These are phyloP conservation scores for Gnetum montanum DNA, from an alignment of 75 land plant species.

Conservation along the genomic window DNA sequence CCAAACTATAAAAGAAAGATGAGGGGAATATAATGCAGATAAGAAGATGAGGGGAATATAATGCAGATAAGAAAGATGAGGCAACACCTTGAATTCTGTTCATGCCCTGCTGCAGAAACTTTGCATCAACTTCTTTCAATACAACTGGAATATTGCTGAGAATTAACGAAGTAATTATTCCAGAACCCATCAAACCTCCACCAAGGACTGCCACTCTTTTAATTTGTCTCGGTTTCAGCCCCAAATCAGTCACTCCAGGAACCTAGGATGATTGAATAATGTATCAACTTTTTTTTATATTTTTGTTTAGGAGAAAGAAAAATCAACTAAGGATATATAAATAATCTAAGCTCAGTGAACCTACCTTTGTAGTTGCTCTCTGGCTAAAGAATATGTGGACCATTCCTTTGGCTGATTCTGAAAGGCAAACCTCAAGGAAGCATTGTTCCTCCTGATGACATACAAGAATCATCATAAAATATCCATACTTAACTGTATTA, in stretches of 20 bases:
- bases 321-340: background rate
- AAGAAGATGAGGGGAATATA: background rate
- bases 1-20: background rate
- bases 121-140: constrained; percentile 74
- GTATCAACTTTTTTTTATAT: background rate
- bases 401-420: constrained; percentile 58
- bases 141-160: constrained; percentile 53
- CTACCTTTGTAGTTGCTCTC: constrained; percentile 77
- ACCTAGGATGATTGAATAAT: constrained; percentile 53
- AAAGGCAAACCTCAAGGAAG: constrained; percentile 44
- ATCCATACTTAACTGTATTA: no score
- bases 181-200: constrained; percentile 99
- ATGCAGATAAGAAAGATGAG: background rate
- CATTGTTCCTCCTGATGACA: constrained; percentile 57
- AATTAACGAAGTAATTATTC: constrained; percentile 86
- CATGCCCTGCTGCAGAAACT: constrained; percentile 64
- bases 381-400: constrained; percentile 85
- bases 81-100: constrained; percentile 64
- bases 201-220: constrained; percentile 89
- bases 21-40: background rate
- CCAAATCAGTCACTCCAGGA: constrained; percentile 78
- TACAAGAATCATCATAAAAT: background rate
- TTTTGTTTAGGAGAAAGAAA: background rate
- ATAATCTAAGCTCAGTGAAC: no score
- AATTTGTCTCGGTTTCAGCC: constrained; percentile 62